Evolutionary conservation across 2,329 filamentous ascomycete genomes (phyloP).

Genomic region (Lachnellula suecica): DNA sequence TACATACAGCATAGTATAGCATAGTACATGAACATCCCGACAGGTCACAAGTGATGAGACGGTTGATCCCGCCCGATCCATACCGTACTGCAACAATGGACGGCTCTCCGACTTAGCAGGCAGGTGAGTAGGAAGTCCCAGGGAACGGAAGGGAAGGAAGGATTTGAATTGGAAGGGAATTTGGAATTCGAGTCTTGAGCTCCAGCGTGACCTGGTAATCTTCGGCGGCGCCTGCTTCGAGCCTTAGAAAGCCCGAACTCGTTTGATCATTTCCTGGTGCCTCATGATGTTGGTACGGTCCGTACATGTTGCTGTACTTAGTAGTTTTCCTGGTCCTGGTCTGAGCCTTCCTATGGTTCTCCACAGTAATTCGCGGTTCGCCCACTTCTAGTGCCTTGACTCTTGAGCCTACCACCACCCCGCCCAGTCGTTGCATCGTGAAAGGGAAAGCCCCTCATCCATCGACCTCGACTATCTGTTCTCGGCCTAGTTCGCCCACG

Average conservation of each 20-base stretch:
- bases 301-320: slow-evolving; percentile 8
- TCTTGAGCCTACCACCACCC: too few relatives aligned
- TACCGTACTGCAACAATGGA: neutral
- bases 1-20: neutral
- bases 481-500: neutral
- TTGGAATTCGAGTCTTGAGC: too few relatives aligned
- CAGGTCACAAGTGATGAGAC: slow-evolving; percentile 11
- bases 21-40: neutral
- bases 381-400: slow-evolving; percentile 6
- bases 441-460: slow-evolving; percentile 1
- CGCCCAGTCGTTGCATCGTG: slow-evolving; percentile 8
- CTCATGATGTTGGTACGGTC: too few relatives aligned
- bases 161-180: too few relatives aligned
- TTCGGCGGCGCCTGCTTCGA: slow-evolving; percentile 14
- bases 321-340: neutral
- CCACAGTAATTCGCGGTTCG: slow-evolving; percentile 3
- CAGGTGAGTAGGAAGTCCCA: too few relatives aligned
- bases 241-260: slow-evolving; percentile 14
- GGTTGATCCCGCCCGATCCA: slow-evolving; percentile 7
- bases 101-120: too few relatives aligned
- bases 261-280: neutral
- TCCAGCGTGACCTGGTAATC: slow-evolving; percentile 6
- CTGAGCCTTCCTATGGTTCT: slow-evolving; percentile 1
- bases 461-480: slow-evolving; percentile 1
- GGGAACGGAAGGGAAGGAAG: too few relatives aligned